phyloP scores from a whole-genome alignment of 257 asterid species.

The Solanum acaule region DNA sequence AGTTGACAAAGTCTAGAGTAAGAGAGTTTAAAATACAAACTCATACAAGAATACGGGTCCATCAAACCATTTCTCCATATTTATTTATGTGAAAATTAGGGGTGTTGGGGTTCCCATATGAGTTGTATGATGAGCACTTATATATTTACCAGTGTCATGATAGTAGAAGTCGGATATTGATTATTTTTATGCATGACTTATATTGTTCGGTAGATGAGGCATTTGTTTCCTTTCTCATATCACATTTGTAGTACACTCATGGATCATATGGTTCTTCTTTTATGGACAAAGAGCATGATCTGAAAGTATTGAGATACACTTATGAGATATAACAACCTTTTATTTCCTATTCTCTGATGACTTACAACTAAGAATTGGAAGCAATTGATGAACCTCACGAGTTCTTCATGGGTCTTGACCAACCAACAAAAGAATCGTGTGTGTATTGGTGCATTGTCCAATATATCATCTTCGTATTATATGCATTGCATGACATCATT shows the following conservation, averaged over 20 bases:
- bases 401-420: background rate
- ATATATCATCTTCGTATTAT: background rate
- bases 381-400: background rate
- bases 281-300: background rate
- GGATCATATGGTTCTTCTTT: background rate
- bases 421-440: background rate
- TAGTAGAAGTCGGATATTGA: background rate
- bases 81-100: background rate
- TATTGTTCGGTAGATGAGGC: background rate
- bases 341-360: background rate
- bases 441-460: background rate
- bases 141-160: background rate
- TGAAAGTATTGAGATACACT: background rate
- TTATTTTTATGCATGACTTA: background rate
- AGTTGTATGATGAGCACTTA: background rate
- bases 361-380: background rate
- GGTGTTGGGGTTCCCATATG: background rate
- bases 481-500: background rate
- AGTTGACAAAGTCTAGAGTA: background rate
- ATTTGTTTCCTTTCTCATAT: background rate
- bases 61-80: too few species aligned
- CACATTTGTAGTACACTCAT: background rate
- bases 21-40: too few species aligned
- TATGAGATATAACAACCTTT: background rate
- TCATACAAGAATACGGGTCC: too few species aligned